phyloP scores from a whole-genome alignment of 495 filamentous ascomycete genomes.

The Thermochaetoides thermophila region DNA sequence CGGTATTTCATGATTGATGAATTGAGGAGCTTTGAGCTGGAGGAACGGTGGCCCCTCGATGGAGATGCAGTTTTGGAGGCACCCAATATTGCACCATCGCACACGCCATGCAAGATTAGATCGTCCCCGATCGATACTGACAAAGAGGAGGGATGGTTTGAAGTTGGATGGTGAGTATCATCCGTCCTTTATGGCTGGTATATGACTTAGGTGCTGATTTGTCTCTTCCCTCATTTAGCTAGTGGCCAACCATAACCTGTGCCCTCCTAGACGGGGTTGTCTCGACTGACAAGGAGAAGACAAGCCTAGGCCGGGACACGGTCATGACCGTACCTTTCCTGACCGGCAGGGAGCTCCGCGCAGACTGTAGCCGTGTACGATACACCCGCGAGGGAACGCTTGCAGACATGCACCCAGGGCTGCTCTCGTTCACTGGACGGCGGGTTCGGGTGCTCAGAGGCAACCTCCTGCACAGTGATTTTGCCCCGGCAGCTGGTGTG shows the following conservation, averaged over 20 bases:
- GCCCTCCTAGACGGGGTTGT: conserved; percentile 34
- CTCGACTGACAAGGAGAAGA: conserved; percentile 16
- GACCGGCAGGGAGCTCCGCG: conserved; percentile 26
- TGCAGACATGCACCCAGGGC: conserved; percentile 21
- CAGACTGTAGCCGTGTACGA: conserved; percentile 12
- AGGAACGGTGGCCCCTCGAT: conserved; percentile 13
- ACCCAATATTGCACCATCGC: background rate
- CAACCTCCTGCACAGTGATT: conserved; percentile 24
- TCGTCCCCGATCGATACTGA: no score
- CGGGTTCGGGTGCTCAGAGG: conserved; percentile 32
- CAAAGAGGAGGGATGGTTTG: background rate
- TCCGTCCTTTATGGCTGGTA: no score
- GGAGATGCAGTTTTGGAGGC: conserved; percentile 26
- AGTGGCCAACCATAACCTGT: conserved; percentile 35
- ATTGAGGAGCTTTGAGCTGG: conserved; percentile 18
- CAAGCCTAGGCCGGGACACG: conserved; percentile 23
- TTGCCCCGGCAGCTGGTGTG: conserved; percentile 30
- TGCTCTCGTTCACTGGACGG: conserved; percentile 24
- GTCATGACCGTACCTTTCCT: conserved; percentile 26
- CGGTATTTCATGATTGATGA: conserved; percentile 29
- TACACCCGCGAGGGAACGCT: conserved; percentile 22
- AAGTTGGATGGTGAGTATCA: background rate
- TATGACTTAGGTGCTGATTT: no score
- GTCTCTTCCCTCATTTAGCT: conserved; percentile 13
- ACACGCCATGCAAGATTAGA: background rate